Base-by-base conservation (phyloP, 371 early-diverging fungal species). In the Rhizomucor pusillus region DNA sequence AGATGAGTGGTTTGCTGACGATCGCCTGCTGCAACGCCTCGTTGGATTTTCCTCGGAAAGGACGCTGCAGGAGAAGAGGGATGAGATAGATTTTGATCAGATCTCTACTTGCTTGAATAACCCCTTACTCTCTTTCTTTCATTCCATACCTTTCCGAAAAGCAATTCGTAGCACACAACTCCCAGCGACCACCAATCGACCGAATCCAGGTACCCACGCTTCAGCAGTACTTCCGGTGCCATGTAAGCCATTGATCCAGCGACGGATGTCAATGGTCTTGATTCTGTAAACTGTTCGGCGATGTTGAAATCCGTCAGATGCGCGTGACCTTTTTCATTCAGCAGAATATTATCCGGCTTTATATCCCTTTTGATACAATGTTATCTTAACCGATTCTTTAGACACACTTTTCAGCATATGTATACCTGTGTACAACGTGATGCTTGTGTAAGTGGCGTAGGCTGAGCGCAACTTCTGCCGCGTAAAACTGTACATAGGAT, bases 171-270 rank as follows among this genome's bases (percentile, higher is more conserved):
- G 53, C 90, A 71, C n/a, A 90, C 73, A 29, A 94, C 87, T 2
- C 93, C 95, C 13, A 93, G 60, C 49, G 87, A 81, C 97, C 97
- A 96, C 87, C 91, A 91, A 71, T 96, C 91, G 2, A 89, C 83
- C 0, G 84, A 73, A 34, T 71, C 63, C 43, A 73, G 69, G 64
- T 92, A 92, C 0, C 89, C 87, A 25, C 83, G 82, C 44, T 80
- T 74, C 29, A 65, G 56, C 9, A 92, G 60, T 7, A 92, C 71
- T 59, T 92, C 92, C 1, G 92, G 92, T 1, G 92, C 80, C 86
- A 85, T 85, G 53, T 89, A 88, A 12, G 84, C 82, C 86, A 84
- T 80, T 16, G 84, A 82, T 25, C 90, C 90, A 29, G 88, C 90
- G 14, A 87, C 72, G n/a, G 85, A 77, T 22, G 70, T 69, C 36